Conservation (phyloP, 2,329 filamentous ascomycete species). For the Emmonsiellopsis sp. region DNA sequence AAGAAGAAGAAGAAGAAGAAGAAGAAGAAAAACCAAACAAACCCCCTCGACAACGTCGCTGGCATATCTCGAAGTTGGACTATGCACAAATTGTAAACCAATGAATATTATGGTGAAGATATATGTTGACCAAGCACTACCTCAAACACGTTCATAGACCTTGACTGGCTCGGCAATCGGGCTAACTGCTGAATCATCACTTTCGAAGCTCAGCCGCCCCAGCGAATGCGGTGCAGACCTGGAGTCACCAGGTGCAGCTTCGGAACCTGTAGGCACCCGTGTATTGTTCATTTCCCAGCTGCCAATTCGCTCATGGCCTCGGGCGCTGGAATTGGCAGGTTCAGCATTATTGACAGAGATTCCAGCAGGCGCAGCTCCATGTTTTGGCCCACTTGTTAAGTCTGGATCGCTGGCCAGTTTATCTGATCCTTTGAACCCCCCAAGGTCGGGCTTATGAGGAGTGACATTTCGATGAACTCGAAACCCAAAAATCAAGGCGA, state of each 20-base stretch:
- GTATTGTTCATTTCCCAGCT: slow-evolving; percentile 47
- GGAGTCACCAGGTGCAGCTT: slow-evolving; percentile 10
- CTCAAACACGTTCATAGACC: slow-evolving; percentile 40
- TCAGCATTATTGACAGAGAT: not conserved
- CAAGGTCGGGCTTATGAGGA: slow-evolving; percentile 25
- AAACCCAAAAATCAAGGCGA: slow-evolving; percentile 33
- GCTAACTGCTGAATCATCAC: slow-evolving; percentile 26
- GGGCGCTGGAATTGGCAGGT: slow-evolving; percentile 14
- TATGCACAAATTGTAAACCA: too few species aligned
- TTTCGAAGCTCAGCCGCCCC: slow-evolving; percentile 25
- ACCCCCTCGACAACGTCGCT: too few species aligned
- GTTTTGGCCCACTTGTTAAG: slow-evolving; percentile 25
- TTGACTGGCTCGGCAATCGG: slow-evolving; percentile 35
- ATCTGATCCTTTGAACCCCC: slow-evolving; percentile 47
- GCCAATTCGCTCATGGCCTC: slow-evolving; percentile 43
- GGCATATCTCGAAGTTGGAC: too few species aligned
- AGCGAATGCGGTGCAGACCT: not conserved
- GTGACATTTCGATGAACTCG: slow-evolving; percentile 30
- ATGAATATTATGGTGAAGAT: too few species aligned
- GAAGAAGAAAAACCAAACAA: not conserved
- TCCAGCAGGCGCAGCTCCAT: not conserved
- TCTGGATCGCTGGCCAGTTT: slow-evolving; percentile 49
- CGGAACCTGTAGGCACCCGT: slow-evolving; percentile 17
- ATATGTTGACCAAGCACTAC: not conserved
- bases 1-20: not conserved